Conservation (phyloP, 208 protist species). For the Leishmania gerbilli region DNA sequence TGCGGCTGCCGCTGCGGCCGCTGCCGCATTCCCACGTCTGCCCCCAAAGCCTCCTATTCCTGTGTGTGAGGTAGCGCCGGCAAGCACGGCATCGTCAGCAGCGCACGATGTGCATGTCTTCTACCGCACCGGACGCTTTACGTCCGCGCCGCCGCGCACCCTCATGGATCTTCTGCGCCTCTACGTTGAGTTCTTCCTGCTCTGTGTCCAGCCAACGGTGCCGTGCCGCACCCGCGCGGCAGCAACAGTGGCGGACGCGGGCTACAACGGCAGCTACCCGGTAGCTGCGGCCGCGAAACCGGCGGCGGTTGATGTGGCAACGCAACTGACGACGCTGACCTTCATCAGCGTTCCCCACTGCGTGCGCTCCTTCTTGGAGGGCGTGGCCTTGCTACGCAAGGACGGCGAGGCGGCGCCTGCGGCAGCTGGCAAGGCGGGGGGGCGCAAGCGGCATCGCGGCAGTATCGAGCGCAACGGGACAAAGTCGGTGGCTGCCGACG, state of each 20-base stretch:
- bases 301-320: neutral
- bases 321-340: slow-evolving; percentile 22
- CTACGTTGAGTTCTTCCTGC: slow-evolving; percentile 48
- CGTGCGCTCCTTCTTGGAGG: slow-evolving; percentile 13
- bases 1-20: neutral
- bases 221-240: neutral
- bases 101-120: slow-evolving; percentile 11
- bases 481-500: neutral
- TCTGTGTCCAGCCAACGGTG: slow-evolving; percentile 6
- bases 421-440: neutral
- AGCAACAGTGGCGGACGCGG: neutral
- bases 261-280: neutral
- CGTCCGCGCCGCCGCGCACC: slow-evolving; percentile 16
- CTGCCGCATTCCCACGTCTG: neutral
- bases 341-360: slow-evolving; percentile 22
- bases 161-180: slow-evolving; percentile 52
- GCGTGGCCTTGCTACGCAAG: neutral
- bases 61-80: neutral
- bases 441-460: slow-evolving; percentile 7
- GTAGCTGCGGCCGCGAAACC: neutral
- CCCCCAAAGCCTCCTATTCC: neutral
- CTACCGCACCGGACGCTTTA: slow-evolving; percentile 24
- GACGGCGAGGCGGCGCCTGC: neutral
- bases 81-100: neutral
- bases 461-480: neutral